Conservation (phyloP, 148 eudicot species). For the Pharnaceum exiguum region DNA sequence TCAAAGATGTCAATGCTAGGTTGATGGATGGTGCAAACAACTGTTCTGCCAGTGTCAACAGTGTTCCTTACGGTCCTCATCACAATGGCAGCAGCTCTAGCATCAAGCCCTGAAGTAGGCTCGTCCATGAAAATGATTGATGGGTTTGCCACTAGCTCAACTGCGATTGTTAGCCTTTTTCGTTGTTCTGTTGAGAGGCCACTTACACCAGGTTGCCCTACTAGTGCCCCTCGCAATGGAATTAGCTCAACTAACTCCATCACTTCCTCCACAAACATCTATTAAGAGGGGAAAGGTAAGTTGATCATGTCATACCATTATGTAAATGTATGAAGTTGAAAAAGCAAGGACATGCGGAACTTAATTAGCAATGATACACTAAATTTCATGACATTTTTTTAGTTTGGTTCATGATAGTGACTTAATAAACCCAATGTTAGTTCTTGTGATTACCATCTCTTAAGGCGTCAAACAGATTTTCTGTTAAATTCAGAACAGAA, state of each 20-base stretch:
- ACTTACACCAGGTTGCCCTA: constrained; percentile 63
- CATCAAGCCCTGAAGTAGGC: constrained; percentile 88
- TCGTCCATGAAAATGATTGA: constrained; percentile 89
- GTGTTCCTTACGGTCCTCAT: constrained; percentile 86
- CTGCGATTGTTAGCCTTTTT: constrained; percentile 73
- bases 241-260: constrained; percentile 62
- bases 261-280: constrained; percentile 69
- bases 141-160: constrained; percentile 79
- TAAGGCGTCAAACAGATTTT: too few species aligned
- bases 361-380: neutral
- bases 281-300: neutral
- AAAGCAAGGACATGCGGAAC: neutral
- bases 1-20: constrained; percentile 85
- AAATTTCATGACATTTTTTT: neutral
- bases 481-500: too few species aligned
- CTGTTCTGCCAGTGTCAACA: constrained; percentile 79
- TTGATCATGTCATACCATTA: too few species aligned
- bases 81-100: constrained; percentile 81
- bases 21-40: constrained; percentile 86
- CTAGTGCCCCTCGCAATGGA: constrained; percentile 43
- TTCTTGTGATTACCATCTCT: too few species aligned
- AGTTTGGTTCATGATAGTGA: too few species aligned
- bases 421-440: too few species aligned
- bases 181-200: constrained; percentile 83
- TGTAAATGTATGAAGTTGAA: neutral